These are phyloP conservation scores for Teunomyces aglyptinius DNA, from an alignment of 805 yeast species.

Conservation along the genomic window DNA sequence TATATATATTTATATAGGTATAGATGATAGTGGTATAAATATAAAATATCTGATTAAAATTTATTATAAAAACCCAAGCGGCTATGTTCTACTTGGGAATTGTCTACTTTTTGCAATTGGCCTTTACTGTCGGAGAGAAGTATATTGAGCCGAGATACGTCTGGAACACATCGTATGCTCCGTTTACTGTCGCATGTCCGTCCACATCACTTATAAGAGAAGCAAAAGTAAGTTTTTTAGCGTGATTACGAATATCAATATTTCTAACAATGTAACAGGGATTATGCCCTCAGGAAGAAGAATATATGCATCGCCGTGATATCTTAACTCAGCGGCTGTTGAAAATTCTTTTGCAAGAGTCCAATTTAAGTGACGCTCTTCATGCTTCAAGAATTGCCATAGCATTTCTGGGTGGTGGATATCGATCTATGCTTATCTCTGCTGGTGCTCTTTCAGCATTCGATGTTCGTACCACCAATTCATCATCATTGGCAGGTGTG, in stretches of 20 bases:
- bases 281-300: slow-evolving; percentile 19
- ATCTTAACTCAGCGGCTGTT: slow-evolving; percentile 28
- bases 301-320: slow-evolving; percentile 29
- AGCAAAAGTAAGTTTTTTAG: slow-evolving; percentile 17
- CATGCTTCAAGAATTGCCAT: slow-evolving; percentile 36
- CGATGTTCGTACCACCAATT: slow-evolving; percentile 43
- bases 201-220: slow-evolving; percentile 14
- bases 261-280: slow-evolving; percentile 12
- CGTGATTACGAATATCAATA: no score
- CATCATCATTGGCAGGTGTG: slow-evolving; percentile 44
- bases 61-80: not conserved
- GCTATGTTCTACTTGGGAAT: slow-evolving; percentile 4
- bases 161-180: slow-evolving; percentile 22
- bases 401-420: slow-evolving; percentile 52
- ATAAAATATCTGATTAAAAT: not conserved
- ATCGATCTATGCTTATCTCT: slow-evolving; percentile 58
- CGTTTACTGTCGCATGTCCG: slow-evolving; percentile 26
- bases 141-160: not conserved
- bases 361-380: slow-evolving; percentile 26
- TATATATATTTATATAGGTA: slow-evolving; percentile 6
- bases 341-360: slow-evolving; percentile 23
- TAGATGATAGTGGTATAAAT: slow-evolving; percentile 5
- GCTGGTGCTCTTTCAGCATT: slow-evolving; percentile 55
- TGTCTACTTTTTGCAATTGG: not conserved
- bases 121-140: not conserved